Evolutionary conservation across 345 rosid genomes (phyloP).

Genomic region (Eucalyptus marginata): DNA sequence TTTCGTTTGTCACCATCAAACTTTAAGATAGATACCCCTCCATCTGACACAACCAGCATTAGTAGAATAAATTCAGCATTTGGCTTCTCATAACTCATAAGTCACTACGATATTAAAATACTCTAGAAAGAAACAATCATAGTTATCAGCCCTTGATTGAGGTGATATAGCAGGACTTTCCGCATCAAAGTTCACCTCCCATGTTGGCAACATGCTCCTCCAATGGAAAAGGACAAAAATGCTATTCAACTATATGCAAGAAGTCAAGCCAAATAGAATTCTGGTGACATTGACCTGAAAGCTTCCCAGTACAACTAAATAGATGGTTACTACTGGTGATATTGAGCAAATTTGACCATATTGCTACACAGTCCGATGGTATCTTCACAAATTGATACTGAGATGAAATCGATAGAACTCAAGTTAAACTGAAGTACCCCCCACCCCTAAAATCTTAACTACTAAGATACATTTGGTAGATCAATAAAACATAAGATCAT

Average conservation of each 20-base stretch:
- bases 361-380: not conserved
- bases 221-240: not conserved
- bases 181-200: not conserved
- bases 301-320: not conserved
- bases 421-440: not conserved
- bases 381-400: not conserved
- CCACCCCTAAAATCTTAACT: not conserved
- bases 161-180: not conserved
- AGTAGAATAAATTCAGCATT: not conserved
- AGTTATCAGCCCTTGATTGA: not conserved
- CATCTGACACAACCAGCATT: not conserved
- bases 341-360: not conserved
- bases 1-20: conserved; percentile 59
- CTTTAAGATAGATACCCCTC: conserved; percentile 1
- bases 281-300: not conserved
- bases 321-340: not conserved
- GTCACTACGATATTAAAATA: not conserved
- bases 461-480: not conserved
- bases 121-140: not conserved
- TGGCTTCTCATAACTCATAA: not conserved
- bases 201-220: not conserved
- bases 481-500: not conserved
- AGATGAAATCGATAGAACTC: not conserved
- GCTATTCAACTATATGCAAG: not conserved
- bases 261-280: not conserved